Evolutionary conservation across 441 rosid genomes (phyloP).

Genomic region (Aquilaria agallochum): DNA sequence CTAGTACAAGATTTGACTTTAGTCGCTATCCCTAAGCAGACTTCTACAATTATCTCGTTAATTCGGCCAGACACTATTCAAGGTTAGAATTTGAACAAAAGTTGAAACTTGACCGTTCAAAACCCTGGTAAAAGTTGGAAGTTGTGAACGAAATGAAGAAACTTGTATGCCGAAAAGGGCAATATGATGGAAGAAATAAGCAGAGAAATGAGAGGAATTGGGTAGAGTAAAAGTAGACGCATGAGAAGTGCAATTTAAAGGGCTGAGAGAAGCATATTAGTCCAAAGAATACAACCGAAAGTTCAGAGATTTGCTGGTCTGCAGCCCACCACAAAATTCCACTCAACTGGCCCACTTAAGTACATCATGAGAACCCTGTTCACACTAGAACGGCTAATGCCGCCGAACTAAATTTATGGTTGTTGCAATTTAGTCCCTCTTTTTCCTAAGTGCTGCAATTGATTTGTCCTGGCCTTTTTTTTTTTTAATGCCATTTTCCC

Average conservation of each 20-base stretch:
- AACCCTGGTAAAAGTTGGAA: slow-evolving; percentile 6
- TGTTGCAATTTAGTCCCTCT: slow-evolving; percentile 12
- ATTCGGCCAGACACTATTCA: neutral
- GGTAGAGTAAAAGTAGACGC: slow-evolving; percentile 35
- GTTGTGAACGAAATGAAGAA: slow-evolving; percentile 2
- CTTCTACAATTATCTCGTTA: slow-evolving; percentile 3
- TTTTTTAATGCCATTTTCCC: no score
- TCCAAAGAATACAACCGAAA: slow-evolving; percentile 50
- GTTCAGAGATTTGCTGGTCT: slow-evolving; percentile 52
- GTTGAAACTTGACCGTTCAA: slow-evolving; percentile 29
- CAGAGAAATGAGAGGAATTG: slow-evolving; percentile 13
- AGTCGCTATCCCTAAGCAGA: slow-evolving; percentile 28
- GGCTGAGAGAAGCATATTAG: slow-evolving; percentile 6
- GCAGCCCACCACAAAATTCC: slow-evolving; percentile 51
- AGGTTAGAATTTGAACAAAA: slow-evolving; percentile 21
- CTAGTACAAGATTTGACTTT: slow-evolving; percentile 4
- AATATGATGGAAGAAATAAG: neutral
- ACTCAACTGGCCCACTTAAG: slow-evolving; percentile 45
- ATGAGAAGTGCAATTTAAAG: slow-evolving; percentile 30
- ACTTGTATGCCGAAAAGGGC: neutral
- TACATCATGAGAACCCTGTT: slow-evolving; percentile 11
- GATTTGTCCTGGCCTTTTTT: no score
- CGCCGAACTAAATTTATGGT: slow-evolving; percentile 29
- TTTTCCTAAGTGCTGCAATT: no score
- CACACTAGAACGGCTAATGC: slow-evolving; percentile 25